Conservation (phyloP, 495 filamentous ascomycete genomes). For the Chaetomium tenue region DNA sequence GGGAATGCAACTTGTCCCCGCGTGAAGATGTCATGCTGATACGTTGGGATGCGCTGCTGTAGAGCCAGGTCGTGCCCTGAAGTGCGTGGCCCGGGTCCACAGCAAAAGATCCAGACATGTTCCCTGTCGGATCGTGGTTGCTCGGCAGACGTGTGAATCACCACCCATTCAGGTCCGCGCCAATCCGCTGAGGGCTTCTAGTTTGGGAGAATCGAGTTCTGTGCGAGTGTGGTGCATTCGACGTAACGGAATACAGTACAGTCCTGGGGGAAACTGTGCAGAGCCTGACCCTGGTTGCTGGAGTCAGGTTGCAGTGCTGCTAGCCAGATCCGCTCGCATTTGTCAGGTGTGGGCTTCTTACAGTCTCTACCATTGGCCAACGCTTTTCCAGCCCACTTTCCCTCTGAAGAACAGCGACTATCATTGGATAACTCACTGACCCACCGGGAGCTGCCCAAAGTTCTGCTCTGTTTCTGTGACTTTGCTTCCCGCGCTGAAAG, state of each 20-base stretch:
- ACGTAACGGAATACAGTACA: background rate
- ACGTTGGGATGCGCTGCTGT: background rate
- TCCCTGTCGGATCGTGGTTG: background rate
- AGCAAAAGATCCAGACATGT: constrained; percentile 8
- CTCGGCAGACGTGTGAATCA: background rate
- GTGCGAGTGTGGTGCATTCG: background rate
- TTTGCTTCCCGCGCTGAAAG: background rate
- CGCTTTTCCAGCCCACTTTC: background rate
- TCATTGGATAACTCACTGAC: background rate
- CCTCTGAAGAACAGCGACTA: background rate
- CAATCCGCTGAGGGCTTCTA: background rate
- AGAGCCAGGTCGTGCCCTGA: too few species aligned
- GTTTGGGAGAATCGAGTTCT: too few species aligned
- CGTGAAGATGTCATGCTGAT: background rate
- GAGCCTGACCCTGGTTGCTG: constrained; percentile 10
- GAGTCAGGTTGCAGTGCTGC: background rate
- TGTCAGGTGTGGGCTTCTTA: background rate
- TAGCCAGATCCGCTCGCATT: background rate
- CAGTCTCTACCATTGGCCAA: background rate
- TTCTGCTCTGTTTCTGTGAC: background rate
- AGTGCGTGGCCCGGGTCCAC: background rate
- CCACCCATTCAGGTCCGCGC: background rate
- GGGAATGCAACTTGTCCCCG: too few species aligned
- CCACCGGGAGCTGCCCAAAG: background rate
- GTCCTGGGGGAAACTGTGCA: background rate